phyloP scores from a whole-genome alignment of 106 monocot species.

The Agapanthus africanus region DNA sequence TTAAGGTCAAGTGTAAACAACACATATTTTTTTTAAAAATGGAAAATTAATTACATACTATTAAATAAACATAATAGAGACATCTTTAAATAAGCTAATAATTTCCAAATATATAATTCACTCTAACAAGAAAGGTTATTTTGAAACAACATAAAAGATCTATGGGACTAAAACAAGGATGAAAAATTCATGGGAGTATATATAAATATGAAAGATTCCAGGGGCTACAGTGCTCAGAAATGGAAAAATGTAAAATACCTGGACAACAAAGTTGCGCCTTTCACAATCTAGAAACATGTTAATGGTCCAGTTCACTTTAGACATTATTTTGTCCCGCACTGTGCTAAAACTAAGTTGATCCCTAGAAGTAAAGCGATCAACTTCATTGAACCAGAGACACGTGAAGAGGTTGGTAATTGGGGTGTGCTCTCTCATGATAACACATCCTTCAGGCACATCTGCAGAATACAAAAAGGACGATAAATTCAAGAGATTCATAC shows the following conservation, averaged over 20 bases:
- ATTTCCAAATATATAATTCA: not conserved
- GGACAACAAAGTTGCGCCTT: constrained; percentile 92
- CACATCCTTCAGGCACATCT: constrained; percentile 99
- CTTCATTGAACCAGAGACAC: constrained; percentile 98
- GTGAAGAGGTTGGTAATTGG: constrained; percentile 94
- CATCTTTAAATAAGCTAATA: no score
- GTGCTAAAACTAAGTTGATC: constrained; percentile 96
- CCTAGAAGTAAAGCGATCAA: constrained; percentile 88
- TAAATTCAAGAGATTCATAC: not conserved
- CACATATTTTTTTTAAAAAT: no score
- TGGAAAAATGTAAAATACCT: constrained; percentile 36
- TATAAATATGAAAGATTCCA: no score
- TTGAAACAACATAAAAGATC: not conserved
- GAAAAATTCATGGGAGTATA: no score
- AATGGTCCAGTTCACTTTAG: constrained; percentile 57
- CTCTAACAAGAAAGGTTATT: not conserved
- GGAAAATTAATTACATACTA: no score
- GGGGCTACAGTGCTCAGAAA: not conserved
- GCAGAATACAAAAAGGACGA: constrained; percentile 7
- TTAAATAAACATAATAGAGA: no score
- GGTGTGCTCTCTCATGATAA: constrained; percentile 87
- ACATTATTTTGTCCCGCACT: constrained; percentile 73
- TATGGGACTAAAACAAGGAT: not conserved
- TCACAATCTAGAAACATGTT: constrained; percentile 95
- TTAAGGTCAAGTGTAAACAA: no score